Conservation (phyloP, 2,329 filamentous ascomycete genomes). For the Neonectria ditissima region DNA sequence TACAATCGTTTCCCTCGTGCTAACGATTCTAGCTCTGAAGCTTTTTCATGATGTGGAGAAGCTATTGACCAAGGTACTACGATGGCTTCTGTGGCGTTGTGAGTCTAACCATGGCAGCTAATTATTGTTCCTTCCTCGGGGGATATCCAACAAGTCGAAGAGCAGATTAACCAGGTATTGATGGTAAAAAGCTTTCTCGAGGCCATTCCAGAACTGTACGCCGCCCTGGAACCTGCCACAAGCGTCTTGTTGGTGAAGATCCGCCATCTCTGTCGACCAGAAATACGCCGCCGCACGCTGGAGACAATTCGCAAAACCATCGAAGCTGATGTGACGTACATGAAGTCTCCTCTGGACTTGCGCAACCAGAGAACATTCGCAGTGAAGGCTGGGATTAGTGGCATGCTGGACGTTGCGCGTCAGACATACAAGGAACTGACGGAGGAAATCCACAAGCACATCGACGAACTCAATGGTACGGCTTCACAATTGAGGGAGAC, state of each 20-base stretch:
- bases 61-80: constrained; percentile 76
- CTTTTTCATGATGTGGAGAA: constrained; percentile 83
- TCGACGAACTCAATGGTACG: constrained; percentile 74
- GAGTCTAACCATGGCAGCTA: constrained; percentile 61
- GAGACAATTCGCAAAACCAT: constrained; percentile 76
- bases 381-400: constrained; percentile 85
- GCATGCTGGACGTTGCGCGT: constrained; percentile 87
- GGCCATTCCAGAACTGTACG: constrained; percentile 74
- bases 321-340: constrained; percentile 84
- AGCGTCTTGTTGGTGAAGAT: constrained; percentile 76
- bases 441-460: constrained; percentile 78
- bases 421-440: constrained; percentile 92
- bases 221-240: constrained; percentile 73
- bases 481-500: too few relatives aligned
- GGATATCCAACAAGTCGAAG: constrained; percentile 77
- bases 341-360: constrained; percentile 83
- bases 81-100: fast-evolving
- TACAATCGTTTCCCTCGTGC: background rate
- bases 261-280: constrained; percentile 74
- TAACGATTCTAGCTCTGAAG: constrained; percentile 69
- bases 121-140: constrained; percentile 78
- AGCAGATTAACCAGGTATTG: constrained; percentile 87
- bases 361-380: constrained; percentile 93
- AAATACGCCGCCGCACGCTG: constrained; percentile 70
- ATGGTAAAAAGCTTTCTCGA: constrained; percentile 86